Evolutionary conservation across 768 basidiomycete genomes (phyloP).

Genomic region (Cystobasidium ongulense): DNA sequence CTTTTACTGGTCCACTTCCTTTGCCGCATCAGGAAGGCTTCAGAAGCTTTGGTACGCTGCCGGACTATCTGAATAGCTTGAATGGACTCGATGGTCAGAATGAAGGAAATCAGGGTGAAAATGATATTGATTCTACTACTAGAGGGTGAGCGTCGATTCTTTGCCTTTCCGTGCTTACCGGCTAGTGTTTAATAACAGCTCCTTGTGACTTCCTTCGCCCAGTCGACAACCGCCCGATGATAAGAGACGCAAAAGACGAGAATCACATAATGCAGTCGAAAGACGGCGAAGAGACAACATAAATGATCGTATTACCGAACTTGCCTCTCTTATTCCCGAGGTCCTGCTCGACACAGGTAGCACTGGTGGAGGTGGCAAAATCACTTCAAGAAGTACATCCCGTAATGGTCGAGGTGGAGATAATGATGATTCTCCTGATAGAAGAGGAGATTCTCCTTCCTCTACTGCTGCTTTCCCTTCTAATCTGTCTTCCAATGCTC

Average conservation of each 20-base stretch:
- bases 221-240: constrained; percentile 47
- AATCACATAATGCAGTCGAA: constrained; percentile 89
- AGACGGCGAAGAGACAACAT: constrained; percentile 79
- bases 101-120: neutral
- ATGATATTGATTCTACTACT: neutral
- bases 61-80: neutral
- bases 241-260: constrained; percentile 69
- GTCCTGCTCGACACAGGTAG: constrained; percentile 53
- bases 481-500: neutral
- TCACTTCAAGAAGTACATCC: neutral
- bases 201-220: too few species aligned
- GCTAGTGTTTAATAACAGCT: too few species aligned
- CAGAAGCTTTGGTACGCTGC: neutral
- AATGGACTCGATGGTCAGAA: neutral
- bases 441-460: neutral
- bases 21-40: constrained; percentile 3
- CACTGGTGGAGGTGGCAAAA: neutral
- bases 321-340: constrained; percentile 80
- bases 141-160: neutral
- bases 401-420: neutral
- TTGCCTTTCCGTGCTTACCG: neutral
- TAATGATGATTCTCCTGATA: constrained; percentile 4
- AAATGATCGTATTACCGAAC: constrained; percentile 87
- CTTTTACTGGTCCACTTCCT: constrained; percentile 4
- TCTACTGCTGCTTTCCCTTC: constrained; percentile 4